Base-by-base conservation (phyloP, 768 basidiomycete genomes). In the Pleurotus ostreatus region DNA sequence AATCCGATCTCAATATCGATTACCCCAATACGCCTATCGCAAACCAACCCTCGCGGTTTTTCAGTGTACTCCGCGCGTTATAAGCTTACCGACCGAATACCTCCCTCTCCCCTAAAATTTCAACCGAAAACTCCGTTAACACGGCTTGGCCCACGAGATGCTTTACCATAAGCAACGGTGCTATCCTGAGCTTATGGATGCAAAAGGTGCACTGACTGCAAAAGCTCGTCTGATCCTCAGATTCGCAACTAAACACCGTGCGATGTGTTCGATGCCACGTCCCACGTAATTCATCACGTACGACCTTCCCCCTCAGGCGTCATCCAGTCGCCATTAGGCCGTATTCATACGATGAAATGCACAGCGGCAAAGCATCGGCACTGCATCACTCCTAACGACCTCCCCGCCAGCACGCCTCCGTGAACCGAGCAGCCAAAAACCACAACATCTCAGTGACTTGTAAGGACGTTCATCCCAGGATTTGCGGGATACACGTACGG, bases 401-500 rank as follows among this genome's bases (percentile, higher is more conserved):
- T 34, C 30, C 9, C 30, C 4, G 11, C 30, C 30, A 34, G 11
- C 30, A 34, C 30, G 11, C 30, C 30, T 8, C 30, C 30, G 30
- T 34, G 30, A 34, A 34, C 30, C 30, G 30, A 34, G 11, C 30
- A 34, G 30, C 30, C 9, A 34, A 11, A 34, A 34, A 11, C 30
- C 9, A 34, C 8, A 34, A 3, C 30, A 34, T 34, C 30, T 11
- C 30, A 8, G 30, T 11, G 30, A 34, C 30, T 34, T 34, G 30
- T 34, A 34, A 9, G 30, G 30, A 34, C 30, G 30, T 4, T 34
- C 30, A 34, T 53, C 37, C 38, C n/a, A n/a, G 41, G 51, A 53
- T 53, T 53, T 53, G 22, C 51, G 51, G 51, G 51, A 16, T 53
- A 53, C 39, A 53, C 39, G 51, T 53, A 53, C 39, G 39, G 41